Base-by-base conservation (phyloP, 1,139 yeast genomes). In the Suhomyces anneliseae region DNA sequence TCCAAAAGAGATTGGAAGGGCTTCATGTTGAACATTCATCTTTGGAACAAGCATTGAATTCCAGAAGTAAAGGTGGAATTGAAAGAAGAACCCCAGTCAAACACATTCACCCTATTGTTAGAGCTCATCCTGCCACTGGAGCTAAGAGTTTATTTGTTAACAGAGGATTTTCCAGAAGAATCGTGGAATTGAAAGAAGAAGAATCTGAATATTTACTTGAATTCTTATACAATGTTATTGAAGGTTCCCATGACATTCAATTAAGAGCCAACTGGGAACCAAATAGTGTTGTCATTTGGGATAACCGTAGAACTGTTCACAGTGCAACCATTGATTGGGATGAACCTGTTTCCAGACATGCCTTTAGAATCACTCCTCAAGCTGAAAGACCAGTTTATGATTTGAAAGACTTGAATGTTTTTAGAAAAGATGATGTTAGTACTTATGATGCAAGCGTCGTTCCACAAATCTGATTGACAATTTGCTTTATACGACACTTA, bases 191-290 rank as follows among this genome's bases (percentile, higher is more conserved):
- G 61, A 79, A 81, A 62, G 65, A 68, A 50, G 84, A 80, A 58
- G 86, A 81, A 60, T 76, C 82, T 3, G 79, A 77, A 40, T 68
- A 65, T 47, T 64, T 81, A 54, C 67, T 81, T 56, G 66, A 70
- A 34, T 81, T 81, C 62, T 69, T 81, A 54, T 78, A 70, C 59
- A 65, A 68, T 46, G 77, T 72, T 56, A 70, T 80, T 43, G 74
- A 73, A 47, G 63, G 59, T 47, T 64, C 80, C 15, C 77, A 74
- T 43, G 86, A 81, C 56, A 69, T 81, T 54, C 84, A 80, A 50
- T 70, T 77, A 48, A 69, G 86, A 58, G 83, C 80, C 26, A 72
- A 66, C 51, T 81, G 84, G 83, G 82, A 79, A 56, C 78, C 78
- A 38, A 75, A 74, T 34, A 67, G 84, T 27, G 81, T 81, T 35